These are phyloP conservation scores for Saccharomycopsis microspora DNA, from an alignment of 805 yeast genomes.

Conservation along the genomic window DNA sequence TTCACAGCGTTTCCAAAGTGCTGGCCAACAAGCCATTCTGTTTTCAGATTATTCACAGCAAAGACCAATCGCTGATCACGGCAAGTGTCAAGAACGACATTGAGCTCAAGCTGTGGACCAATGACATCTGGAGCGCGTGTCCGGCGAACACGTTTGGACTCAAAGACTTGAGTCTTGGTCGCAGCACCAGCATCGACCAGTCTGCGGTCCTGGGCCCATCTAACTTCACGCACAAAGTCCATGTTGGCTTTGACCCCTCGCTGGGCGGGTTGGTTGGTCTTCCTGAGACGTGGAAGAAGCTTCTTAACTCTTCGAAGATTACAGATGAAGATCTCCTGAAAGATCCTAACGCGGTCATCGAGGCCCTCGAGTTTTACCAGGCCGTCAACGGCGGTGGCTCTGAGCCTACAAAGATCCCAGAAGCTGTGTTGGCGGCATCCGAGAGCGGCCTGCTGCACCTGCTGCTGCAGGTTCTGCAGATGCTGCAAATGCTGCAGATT, in stretches of 20 bases:
- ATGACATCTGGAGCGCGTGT: conserved; percentile 15
- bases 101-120: conserved; percentile 15
- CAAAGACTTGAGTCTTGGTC: conserved; percentile 2
- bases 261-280: conserved; percentile 84
- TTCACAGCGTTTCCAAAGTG: conserved; percentile 18
- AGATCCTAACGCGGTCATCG: conserved; percentile 92
- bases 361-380: conserved; percentile 58
- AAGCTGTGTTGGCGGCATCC: conserved; percentile 25
- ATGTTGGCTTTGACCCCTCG: conserved; percentile 77
- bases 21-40: conserved; percentile 22
- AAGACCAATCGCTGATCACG: conserved; percentile 4
- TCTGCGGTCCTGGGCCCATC: conserved; percentile 73
- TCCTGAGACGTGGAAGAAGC: conserved; percentile 87
- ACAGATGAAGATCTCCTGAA: conserved; percentile 86
- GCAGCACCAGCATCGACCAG: conserved; percentile 4
- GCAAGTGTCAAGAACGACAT: conserved; percentile 14
- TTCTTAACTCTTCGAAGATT: conserved; percentile 77
- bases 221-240: conserved; percentile 89
- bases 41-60: conserved; percentile 15
- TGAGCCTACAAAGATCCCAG: conserved; percentile 53
- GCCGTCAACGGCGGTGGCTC: conserved; percentile 22
- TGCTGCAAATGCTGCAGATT: too few species aligned
- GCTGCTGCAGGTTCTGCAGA: too few species aligned
- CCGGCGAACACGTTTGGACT: conserved; percentile 16
- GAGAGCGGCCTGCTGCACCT: too few species aligned